Evolutionary conservation across 108 stramenopile species (phyloP).

Genomic region (Nitzschia inconspicua): DNA sequence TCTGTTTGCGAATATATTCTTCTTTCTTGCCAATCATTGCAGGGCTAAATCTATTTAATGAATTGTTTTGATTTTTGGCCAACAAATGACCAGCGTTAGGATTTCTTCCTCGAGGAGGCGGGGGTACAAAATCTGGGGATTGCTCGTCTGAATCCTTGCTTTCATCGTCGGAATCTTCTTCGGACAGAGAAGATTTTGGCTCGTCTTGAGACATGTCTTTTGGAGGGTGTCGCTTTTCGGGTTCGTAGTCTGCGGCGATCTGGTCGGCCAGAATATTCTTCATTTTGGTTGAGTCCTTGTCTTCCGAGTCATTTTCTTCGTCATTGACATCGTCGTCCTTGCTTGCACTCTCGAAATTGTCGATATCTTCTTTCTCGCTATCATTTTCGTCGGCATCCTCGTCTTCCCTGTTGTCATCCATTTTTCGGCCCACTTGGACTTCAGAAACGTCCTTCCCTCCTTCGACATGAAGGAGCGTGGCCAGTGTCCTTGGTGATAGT

Average conservation of each 20-base stretch:
- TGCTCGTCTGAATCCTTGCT: background rate
- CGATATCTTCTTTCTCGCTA: background rate
- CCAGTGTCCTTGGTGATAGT: background rate
- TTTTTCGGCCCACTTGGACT: background rate
- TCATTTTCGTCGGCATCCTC: constrained; percentile 7
- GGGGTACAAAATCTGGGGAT: background rate
- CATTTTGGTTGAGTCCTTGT: too few species aligned
- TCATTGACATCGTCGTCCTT: too few species aligned
- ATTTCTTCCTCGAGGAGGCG: background rate
- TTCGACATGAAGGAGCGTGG: too few species aligned
- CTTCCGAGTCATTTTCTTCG: too few species aligned
- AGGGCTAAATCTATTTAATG: background rate
- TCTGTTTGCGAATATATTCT: background rate
- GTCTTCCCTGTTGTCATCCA: background rate
- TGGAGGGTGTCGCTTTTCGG: too few species aligned
- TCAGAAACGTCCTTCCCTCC: too few species aligned
- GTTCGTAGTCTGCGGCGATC: too few species aligned
- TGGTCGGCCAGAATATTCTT: too few species aligned
- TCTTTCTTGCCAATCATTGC: background rate
- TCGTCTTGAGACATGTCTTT: too few species aligned
- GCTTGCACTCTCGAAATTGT: background rate
- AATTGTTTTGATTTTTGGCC: background rate
- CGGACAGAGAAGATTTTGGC: background rate
- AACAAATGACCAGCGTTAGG: background rate
- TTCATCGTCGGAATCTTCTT: constrained; percentile 2